phyloP scores from a whole-genome alignment of 2,329 filamentous ascomycete species.

The Fusarium sp. region DNA sequence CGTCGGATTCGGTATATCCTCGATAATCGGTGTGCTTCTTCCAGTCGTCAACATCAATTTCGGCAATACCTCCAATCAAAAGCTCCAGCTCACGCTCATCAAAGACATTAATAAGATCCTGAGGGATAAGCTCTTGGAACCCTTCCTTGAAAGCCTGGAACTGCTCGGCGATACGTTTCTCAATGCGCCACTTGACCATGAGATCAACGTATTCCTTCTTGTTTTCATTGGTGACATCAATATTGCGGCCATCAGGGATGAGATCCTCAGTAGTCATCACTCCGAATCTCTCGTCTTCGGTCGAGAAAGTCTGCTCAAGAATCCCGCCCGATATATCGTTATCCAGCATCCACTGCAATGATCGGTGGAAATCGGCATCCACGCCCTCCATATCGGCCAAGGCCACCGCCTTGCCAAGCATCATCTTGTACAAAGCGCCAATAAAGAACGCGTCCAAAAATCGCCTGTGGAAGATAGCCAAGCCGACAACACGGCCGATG shows the following conservation, averaged over 20 bases:
- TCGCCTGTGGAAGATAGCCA: constrained; percentile 96
- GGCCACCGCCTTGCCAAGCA: constrained; percentile 89
- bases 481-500: constrained; percentile 93
- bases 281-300: constrained; percentile 96
- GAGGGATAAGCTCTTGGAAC: constrained; percentile 96
- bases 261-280: constrained; percentile 94
- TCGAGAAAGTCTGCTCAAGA: constrained; percentile 93
- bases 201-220: constrained; percentile 99
- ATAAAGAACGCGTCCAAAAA: constrained; percentile 99
- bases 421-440: constrained; percentile 99
- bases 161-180: constrained; percentile 97
- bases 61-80: constrained; percentile 97
- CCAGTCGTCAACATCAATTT: constrained; percentile 99
- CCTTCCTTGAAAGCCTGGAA: constrained; percentile 98
- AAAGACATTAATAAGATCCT: constrained; percentile 97
- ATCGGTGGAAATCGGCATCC: constrained; percentile 96
- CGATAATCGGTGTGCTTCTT: constrained; percentile 99
- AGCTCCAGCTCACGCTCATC: constrained; percentile 97
- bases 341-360: constrained; percentile 96
- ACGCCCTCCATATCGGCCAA: constrained; percentile 99
- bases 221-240: constrained; percentile 97
- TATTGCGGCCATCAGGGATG: constrained; percentile 87
- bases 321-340: constrained; percentile 94
- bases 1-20: constrained; percentile 96
- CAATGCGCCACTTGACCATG: constrained; percentile 99